Evolutionary conservation across 805 yeast species (phyloP).

Genomic region (Nakazawaea siamensis): DNA sequence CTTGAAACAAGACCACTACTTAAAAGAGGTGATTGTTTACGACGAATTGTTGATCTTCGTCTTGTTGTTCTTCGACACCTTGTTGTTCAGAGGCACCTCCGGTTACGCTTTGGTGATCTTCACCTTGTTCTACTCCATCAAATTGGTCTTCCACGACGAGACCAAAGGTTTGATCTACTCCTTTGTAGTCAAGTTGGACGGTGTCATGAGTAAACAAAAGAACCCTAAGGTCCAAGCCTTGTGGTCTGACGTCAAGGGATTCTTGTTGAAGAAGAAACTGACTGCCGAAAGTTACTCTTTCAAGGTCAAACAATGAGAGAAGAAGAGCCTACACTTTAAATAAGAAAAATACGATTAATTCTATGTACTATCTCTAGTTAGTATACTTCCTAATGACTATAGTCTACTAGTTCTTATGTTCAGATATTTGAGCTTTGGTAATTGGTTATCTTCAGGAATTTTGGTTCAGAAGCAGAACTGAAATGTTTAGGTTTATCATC

Average conservation of each 20-base stretch:
- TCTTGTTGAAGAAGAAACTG: slow-evolving; percentile 31
- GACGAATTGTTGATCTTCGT: slow-evolving; percentile 50
- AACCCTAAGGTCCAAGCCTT: slow-evolving; percentile 33
- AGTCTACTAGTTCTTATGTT: slow-evolving; percentile 9
- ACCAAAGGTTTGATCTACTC: slow-evolving; percentile 35
- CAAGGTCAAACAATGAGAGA: slow-evolving; percentile 5
- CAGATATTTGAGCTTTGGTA: slow-evolving; percentile 55
- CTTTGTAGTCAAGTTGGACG: slow-evolving; percentile 34
- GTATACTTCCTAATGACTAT: not conserved
- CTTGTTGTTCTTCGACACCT: slow-evolving; percentile 49
- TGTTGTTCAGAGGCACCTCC: slow-evolving; percentile 55
- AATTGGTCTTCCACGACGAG: slow-evolving; percentile 48
- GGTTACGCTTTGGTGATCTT: slow-evolving; percentile 61
- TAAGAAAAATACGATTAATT: not conserved
- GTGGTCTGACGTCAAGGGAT: slow-evolving; percentile 32
- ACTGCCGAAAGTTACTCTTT: slow-evolving; percentile 21
- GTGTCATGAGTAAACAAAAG: slow-evolving; percentile 30
- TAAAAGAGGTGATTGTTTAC: slow-evolving; percentile 45
- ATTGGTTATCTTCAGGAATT: slow-evolving; percentile 63
- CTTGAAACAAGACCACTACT: slow-evolving; percentile 25
- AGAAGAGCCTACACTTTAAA: not conserved
- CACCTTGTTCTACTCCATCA: slow-evolving; percentile 58
- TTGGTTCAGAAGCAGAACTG: slow-evolving; percentile 98
- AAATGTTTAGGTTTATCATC: slow-evolving; percentile 56
- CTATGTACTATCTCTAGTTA: not conserved